A percentile compares a stretch with the other conserved stretches of the same genome.
phyloP scores from a whole-genome alignment of 495 filamentous ascomycete species.

The Collariella sp. region DNA sequence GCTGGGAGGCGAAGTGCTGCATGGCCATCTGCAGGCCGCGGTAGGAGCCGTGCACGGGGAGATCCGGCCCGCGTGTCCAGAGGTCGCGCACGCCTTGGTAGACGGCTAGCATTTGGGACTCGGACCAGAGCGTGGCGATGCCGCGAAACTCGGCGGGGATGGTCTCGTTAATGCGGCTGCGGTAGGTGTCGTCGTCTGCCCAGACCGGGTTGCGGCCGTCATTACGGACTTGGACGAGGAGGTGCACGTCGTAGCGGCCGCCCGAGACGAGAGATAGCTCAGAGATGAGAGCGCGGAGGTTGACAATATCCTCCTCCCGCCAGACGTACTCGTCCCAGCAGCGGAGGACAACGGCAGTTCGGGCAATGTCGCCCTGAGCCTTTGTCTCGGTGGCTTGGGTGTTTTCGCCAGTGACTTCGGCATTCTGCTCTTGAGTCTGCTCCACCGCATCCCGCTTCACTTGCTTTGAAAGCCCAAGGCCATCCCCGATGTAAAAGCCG shows the following conservation, averaged over 20 bases:
- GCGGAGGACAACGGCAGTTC: conserved; percentile 68
- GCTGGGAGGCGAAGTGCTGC: conserved; percentile 81
- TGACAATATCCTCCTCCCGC: conserved; percentile 58
- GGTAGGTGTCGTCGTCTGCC: conserved; percentile 51
- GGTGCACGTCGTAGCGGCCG: conserved; percentile 71
- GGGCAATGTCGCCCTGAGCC: conserved; percentile 29
- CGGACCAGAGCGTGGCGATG: conserved; percentile 84
- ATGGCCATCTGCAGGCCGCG: conserved; percentile 87
- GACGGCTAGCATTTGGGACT: conserved; percentile 78
- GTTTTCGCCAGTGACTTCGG: background rate
- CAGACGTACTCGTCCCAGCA: conserved; percentile 65
- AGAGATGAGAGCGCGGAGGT: conserved; percentile 64
- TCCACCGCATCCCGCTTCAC: conserved; percentile 29
- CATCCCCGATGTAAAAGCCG: conserved; percentile 38
- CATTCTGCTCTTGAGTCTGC: background rate
- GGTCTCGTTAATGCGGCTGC: conserved; percentile 51
- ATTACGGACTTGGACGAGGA: conserved; percentile 68
- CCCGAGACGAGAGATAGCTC: conserved; percentile 70
- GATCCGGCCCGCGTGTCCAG: conserved; percentile 50
- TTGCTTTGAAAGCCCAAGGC: background rate
- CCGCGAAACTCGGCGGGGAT: conserved; percentile 82
- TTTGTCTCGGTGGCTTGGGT: conserved; percentile 7
- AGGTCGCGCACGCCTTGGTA: conserved; percentile 77
- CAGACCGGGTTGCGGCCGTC: conserved; percentile 56
- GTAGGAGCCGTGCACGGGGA: conserved; percentile 86